Percentiles rank a stretch among this genome's conserved stretches.
Conservation (phyloP, 805 yeast species). For the Ogataea polymorpha region DNA sequence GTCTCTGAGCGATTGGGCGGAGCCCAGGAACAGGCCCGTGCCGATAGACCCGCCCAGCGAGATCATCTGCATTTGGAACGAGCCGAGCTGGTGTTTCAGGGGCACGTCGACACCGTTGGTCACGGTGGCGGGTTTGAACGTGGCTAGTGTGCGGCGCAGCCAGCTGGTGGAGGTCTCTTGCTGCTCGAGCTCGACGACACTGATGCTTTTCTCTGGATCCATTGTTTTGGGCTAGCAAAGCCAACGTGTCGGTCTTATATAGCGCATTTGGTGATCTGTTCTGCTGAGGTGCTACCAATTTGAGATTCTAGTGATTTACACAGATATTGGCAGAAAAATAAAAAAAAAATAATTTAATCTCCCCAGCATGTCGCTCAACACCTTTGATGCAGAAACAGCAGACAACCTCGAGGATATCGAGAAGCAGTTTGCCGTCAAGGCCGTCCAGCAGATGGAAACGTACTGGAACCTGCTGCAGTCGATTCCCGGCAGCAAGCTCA, state of each 20-base stretch:
- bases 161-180: conserved; percentile 8
- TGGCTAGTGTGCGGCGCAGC: conserved; percentile 22
- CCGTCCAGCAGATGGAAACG: conserved; percentile 92
- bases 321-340: conserved; percentile 5
- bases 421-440: conserved; percentile 96
- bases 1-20: conserved; percentile 53
- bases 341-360: not conserved
- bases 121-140: conserved; percentile 26
- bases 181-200: not conserved
- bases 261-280: not conserved
- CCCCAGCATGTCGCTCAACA: conserved; percentile 7
- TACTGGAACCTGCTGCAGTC: conserved; percentile 80
- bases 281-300: conserved; percentile 1
- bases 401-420: conserved; percentile 95
- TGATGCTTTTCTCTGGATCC: conserved; percentile 1
- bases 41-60: conserved; percentile 70
- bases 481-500: conserved; percentile 76
- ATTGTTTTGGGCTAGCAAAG: not conserved
- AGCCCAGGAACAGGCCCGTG: conserved; percentile 66
- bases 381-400: conserved; percentile 72
- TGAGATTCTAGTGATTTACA: conserved; percentile 5
- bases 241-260: not conserved
- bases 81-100: conserved; percentile 24
- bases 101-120: conserved; percentile 17
- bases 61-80: conserved; percentile 58